Evolutionary conservation across 108 stramenopile species (phyloP), one percentile per base, ranked within the genome.

Genomic region (Asterionellopsis glacialis): DNA sequence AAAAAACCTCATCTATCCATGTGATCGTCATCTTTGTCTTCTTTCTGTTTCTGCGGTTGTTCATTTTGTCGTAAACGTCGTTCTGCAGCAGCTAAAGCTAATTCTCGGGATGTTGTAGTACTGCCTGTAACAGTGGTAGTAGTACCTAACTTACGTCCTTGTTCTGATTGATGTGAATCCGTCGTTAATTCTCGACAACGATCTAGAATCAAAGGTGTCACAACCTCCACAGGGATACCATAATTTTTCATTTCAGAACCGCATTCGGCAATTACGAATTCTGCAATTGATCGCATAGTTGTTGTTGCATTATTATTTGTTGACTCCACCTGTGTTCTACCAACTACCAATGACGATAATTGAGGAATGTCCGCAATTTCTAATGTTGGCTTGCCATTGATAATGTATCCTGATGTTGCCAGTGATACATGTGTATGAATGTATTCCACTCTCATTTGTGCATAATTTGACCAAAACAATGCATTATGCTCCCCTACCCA

Each of bases 401-500:
- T 75, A 33, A 73, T 66, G 1, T 59, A 43, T 12, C 68, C 77
- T 9, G 79, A 64, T 1, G 56, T 39, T 56, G 70, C 51, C 51
- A 81, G 60, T 11, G 49, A 58, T 10, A 61, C 55, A 61, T 85
- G 86, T 9, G 41, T 68, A 55, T 75, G 70, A 38, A 87, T 50
- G 55, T 91, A 87, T 51, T 87, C 90, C 11, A 77, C 73, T 41
- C 84, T 61, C 84, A 91, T 83, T 58, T 87, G 80, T 48, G 65
- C 90, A 59, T 68, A 91, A 58, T 87, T 85, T 11, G 84, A 80
- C 82, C 81, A 91, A 73, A 91, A 87, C 38, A 85, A 45, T 5
- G 75, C 54, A 67, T 91, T 63, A 62, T 91, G 90, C n/a, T 85
- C 84, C 22, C 73, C 81, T 0, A 87, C 86, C 85, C 84, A 85